Conservation (phyloP, 2,329 filamentous ascomycete genomes). For the Hypoxylon sp. region DNA sequence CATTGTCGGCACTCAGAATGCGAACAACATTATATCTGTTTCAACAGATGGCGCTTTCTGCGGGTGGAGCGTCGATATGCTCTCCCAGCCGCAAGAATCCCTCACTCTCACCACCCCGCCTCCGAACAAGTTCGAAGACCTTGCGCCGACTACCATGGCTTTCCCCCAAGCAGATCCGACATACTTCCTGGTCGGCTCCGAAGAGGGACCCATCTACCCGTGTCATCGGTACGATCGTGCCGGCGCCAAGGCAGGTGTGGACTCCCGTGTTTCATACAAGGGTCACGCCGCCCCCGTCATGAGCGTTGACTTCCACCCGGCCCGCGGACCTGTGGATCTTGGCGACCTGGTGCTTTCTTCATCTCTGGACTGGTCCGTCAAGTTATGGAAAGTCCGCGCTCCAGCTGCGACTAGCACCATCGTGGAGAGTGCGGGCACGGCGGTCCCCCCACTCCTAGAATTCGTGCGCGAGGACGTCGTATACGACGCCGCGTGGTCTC, state of each 20-base stretch:
- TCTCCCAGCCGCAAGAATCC: slow-evolving; percentile 94
- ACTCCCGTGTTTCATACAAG: slow-evolving; percentile 86
- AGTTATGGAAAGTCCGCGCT: slow-evolving; percentile 93
- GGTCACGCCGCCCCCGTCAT: slow-evolving; percentile 95
- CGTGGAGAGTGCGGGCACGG: slow-evolving; percentile 60
- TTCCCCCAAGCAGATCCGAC: slow-evolving; percentile 97
- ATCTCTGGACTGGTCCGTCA: slow-evolving; percentile 96
- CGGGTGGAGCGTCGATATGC: slow-evolving; percentile 97
- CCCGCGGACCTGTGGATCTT: slow-evolving; percentile 90
- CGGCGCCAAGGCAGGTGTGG: slow-evolving; percentile 95
- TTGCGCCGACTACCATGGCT: slow-evolving; percentile 92
- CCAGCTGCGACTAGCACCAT: slow-evolving; percentile 78
- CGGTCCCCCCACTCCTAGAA: slow-evolving; percentile 82
- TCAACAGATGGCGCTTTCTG: slow-evolving; percentile 97
- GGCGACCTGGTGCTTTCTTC: slow-evolving; percentile 94
- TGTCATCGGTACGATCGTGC: slow-evolving; percentile 98
- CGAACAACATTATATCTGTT: slow-evolving; percentile 97
- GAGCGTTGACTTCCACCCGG: slow-evolving; percentile 95
- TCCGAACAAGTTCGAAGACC: slow-evolving; percentile 91
- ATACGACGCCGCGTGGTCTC: slow-evolving; percentile 96
- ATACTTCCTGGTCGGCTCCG: slow-evolving; percentile 96
- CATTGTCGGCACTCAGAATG: slow-evolving; percentile 97
- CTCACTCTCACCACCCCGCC: slow-evolving; percentile 88
- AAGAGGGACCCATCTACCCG: slow-evolving; percentile 96
- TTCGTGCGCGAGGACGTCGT: slow-evolving; percentile 96